These are phyloP conservation scores for Flaveria sonorensis DNA, from an alignment of 129 eudicot genomes.

Conservation along the genomic window DNA sequence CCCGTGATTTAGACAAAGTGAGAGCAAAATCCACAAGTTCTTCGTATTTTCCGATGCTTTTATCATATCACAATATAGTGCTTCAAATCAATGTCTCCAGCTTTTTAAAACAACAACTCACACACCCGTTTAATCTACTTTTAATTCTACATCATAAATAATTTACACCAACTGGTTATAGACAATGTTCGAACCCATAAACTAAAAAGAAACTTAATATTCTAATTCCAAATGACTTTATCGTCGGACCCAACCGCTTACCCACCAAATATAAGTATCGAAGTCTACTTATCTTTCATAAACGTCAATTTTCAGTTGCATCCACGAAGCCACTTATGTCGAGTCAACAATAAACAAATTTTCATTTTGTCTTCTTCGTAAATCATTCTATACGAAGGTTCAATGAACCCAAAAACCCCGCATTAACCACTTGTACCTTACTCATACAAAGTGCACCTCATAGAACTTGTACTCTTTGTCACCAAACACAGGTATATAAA, in stretches of 20 bases:
- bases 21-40: slow-evolving; percentile 21
- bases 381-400: slow-evolving; percentile 19
- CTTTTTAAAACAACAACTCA: too few species aligned
- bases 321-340: slow-evolving; percentile 38
- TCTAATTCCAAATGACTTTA: too few species aligned
- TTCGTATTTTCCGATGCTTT: slow-evolving; percentile 15
- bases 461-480: slow-evolving; percentile 13
- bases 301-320: slow-evolving; percentile 35
- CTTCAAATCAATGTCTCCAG: not conserved
- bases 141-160: too few species aligned
- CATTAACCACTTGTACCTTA: slow-evolving; percentile 21
- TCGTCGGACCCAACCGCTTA: too few species aligned
- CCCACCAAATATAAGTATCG: too few species aligned
- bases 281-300: slow-evolving; percentile 29
- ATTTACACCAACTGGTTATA: too few species aligned
- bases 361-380: slow-evolving; percentile 18
- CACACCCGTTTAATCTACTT: too few species aligned
- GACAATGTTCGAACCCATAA: too few species aligned
- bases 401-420: slow-evolving; percentile 1
- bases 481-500: slow-evolving; percentile 24
- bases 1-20: not conserved
- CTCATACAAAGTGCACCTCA: not conserved
- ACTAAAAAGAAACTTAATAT: too few species aligned
- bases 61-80: too few species aligned
- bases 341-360: slow-evolving; percentile 28